phyloP scores from a whole-genome alignment of 495 filamentous ascomycete genomes.

The Durotheca rogersii region DNA sequence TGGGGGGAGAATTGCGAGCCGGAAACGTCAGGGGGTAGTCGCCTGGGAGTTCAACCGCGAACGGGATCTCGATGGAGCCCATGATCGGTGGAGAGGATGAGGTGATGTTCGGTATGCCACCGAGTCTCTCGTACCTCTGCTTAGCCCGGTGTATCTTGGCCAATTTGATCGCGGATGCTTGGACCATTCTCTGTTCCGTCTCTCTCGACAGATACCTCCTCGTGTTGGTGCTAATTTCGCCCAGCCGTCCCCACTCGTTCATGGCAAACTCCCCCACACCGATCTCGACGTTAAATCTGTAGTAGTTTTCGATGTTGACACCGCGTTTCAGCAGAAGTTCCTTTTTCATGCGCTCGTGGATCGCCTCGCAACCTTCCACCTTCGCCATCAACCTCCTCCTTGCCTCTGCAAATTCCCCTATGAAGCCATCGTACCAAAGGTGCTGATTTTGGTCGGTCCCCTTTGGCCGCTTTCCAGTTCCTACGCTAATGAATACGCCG shows the following conservation, averaged over 20 bases:
- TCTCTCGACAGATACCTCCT: slow-evolving; percentile 74
- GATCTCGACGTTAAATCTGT: slow-evolving; percentile 94
- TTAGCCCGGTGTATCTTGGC: slow-evolving; percentile 75
- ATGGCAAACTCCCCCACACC: slow-evolving; percentile 98
- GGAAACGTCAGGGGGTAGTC: slow-evolving; percentile 42
- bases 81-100: slow-evolving; percentile 36
- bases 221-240: slow-evolving; percentile 91
- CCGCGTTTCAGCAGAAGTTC: slow-evolving; percentile 74
- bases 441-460: slow-evolving; percentile 66
- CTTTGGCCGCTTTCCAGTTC: slow-evolving; percentile 83
- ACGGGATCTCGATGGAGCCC: slow-evolving; percentile 39
- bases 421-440: slow-evolving; percentile 91
- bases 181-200: slow-evolving; percentile 72
- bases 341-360: slow-evolving; percentile 77
- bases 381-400: slow-evolving; percentile 78
- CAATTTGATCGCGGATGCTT: slow-evolving; percentile 75
- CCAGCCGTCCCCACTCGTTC: slow-evolving; percentile 94
- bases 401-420: slow-evolving; percentile 90
- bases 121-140: slow-evolving; percentile 42
- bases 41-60: slow-evolving; percentile 51
- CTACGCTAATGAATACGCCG: slow-evolving; percentile 85
- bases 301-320: slow-evolving; percentile 89
- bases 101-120: slow-evolving; percentile 33
- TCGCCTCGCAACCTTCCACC: slow-evolving; percentile 92
- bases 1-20: slow-evolving; percentile 34